A percentile compares a stretch with the other conserved stretches of the same genome.
phyloP scores from a whole-genome alignment of 768 basidiomycete genomes.

The Xerocomellus chrysenteron region DNA sequence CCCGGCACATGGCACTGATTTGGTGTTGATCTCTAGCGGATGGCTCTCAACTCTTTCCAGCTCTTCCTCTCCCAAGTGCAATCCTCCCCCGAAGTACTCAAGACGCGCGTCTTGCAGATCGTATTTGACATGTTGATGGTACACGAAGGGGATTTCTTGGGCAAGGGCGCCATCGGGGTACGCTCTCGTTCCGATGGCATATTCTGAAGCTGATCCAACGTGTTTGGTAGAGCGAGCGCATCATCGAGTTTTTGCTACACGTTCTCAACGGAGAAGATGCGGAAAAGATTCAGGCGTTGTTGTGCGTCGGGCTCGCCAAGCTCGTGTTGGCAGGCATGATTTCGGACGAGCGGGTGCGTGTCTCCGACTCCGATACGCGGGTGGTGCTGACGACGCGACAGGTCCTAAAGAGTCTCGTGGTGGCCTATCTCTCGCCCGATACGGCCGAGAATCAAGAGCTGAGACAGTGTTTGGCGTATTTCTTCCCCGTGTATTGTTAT shows the following conservation, averaged over 20 bases:
- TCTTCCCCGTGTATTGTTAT: conserved; percentile 84
- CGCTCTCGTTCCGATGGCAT: conserved; percentile 3
- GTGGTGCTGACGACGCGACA: conserved; percentile 15
- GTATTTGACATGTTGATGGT: conserved; percentile 88
- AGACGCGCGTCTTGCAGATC: conserved; percentile 70
- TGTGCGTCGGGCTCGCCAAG: conserved; percentile 84
- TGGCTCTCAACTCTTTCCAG: conserved; percentile 57
- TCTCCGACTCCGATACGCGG: background rate
- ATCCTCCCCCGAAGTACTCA: conserved; percentile 60
- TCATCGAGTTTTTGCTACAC: conserved; percentile 66
- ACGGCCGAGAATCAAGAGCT: conserved; percentile 80
- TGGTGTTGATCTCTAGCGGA: conserved; percentile 16
- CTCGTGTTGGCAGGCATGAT: conserved; percentile 77
- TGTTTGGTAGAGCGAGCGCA: conserved; percentile 44
- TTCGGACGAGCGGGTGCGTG: conserved; percentile 62
- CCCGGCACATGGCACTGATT: background rate
- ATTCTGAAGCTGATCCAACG: background rate
- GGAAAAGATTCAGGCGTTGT: conserved; percentile 63
- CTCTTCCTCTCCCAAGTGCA: conserved; percentile 80
- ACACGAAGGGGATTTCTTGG: conserved; percentile 67
- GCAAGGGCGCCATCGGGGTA: conserved; percentile 38
- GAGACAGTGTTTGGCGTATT: conserved; percentile 82
- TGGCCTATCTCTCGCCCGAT: conserved; percentile 75
- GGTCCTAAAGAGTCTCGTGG: conserved; percentile 49
- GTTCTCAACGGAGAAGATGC: conserved; percentile 54